Conservation (phyloP, 2,329 filamentous ascomycete genomes). For the Ophiostoma australiae region DNA sequence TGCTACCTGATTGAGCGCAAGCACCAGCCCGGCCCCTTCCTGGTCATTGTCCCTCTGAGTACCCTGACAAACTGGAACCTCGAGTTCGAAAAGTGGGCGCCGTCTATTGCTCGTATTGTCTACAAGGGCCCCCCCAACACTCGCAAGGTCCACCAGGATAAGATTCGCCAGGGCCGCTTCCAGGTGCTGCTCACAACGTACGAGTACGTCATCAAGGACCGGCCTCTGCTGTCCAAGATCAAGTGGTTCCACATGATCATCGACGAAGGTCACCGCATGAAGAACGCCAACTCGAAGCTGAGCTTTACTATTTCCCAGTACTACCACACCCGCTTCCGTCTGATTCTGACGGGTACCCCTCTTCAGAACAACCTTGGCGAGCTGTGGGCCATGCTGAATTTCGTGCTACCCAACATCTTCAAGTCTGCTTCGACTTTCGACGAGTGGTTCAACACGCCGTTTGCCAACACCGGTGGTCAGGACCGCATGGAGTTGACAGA, state of each 20-base stretch:
- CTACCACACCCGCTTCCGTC: slow-evolving; percentile 88
- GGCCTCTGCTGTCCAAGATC: slow-evolving; percentile 91
- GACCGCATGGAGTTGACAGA: slow-evolving; percentile 98
- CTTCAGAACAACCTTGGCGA: slow-evolving; percentile 96
- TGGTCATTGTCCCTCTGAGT: slow-evolving; percentile 95
- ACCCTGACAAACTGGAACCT: slow-evolving; percentile 98
- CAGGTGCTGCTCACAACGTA: slow-evolving; percentile 96
- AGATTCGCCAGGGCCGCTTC: slow-evolving; percentile 90
- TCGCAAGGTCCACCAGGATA: slow-evolving; percentile 85
- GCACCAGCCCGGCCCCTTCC: slow-evolving; percentile 81
- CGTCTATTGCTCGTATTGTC: slow-evolving; percentile 76
- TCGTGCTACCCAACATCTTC: slow-evolving; percentile 96
- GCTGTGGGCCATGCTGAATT: slow-evolving; percentile 97
- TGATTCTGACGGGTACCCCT: slow-evolving; percentile 95
- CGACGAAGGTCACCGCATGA: slow-evolving; percentile 99
- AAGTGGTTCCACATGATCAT: slow-evolving; percentile 99
- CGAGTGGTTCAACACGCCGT: slow-evolving; percentile 99
- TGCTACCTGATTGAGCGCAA: slow-evolving; percentile 97
- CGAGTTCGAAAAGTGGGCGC: slow-evolving; percentile 99
- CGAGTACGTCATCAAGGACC: slow-evolving; percentile 99
- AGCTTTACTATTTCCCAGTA: slow-evolving; percentile 92
- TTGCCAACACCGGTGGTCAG: slow-evolving; percentile 94
- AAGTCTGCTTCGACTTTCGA: slow-evolving; percentile 98
- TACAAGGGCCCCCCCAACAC: slow-evolving; percentile 92
- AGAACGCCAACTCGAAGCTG: slow-evolving; percentile 94